Percentiles rank a stretch among this genome's conserved stretches.
Conservation (phyloP, 805 yeast species). For the Grigorovia yakushimaensis region DNA sequence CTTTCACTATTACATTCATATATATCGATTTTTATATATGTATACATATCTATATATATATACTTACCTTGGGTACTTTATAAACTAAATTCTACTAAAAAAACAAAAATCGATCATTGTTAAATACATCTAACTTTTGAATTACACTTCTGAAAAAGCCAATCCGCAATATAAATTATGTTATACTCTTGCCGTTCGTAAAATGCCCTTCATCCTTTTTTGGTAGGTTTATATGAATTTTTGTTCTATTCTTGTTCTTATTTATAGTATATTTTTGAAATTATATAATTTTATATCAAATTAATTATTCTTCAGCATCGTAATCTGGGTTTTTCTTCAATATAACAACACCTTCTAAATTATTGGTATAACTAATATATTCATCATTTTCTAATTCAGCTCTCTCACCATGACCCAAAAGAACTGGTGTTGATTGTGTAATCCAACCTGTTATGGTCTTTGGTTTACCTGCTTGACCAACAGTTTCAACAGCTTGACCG, state of each 20-base stretch:
- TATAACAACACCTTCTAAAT: conserved; percentile 89
- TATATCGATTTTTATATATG: too few relatives aligned
- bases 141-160: too few relatives aligned
- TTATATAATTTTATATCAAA: not conserved
- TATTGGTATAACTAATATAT: conserved; percentile 68
- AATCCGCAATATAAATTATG: too few relatives aligned
- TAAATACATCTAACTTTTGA: too few relatives aligned
- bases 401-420: conserved; percentile 86
- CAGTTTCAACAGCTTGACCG: conserved; percentile 97
- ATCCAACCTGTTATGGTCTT: conserved; percentile 99
- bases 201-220: not conserved
- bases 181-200: too few relatives aligned
- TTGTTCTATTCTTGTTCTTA: not conserved
- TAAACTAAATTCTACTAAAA: too few relatives aligned
- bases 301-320: conserved; percentile 43
- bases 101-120: too few relatives aligned
- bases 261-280: not conserved
- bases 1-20: too few relatives aligned
- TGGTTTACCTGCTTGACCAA: conserved; percentile 98
- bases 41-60: too few relatives aligned
- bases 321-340: conserved; percentile 83
- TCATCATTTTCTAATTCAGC: conserved; percentile 91
- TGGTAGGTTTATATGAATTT: not conserved
- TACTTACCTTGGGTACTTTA: too few relatives aligned
- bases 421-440: conserved; percentile 94